phyloP scores from a whole-genome alignment of 169 alveolate genomes.

The Plasmodium cynomolgi region DNA sequence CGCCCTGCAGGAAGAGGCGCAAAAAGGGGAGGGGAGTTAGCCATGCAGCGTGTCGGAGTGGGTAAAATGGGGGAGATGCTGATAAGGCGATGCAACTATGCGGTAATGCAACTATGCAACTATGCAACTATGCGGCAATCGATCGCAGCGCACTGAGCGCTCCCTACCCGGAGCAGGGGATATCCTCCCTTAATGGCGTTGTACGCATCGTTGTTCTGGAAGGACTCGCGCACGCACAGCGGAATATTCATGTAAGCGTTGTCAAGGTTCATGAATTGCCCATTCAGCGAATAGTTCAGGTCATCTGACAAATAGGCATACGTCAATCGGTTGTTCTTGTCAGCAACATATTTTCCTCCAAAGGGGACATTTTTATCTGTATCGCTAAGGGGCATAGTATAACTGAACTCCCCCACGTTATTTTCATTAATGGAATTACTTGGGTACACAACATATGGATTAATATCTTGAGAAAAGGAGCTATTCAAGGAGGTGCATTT shows the following conservation, averaged over 20 bases:
- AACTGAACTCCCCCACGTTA: conserved; percentile 27
- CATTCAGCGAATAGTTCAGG: conserved; percentile 32
- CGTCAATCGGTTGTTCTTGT: conserved; percentile 4
- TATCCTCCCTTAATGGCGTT: not conserved
- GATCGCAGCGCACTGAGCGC: not conserved
- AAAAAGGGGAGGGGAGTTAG: not conserved
- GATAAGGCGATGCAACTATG: not conserved
- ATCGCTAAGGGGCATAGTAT: conserved; percentile 20
- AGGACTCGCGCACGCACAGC: conserved; percentile 26
- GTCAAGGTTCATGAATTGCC: conserved; percentile 1
- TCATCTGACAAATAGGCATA: conserved; percentile 30
- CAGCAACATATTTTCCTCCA: conserved; percentile 15
- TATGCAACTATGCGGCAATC: not conserved
- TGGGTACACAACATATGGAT: conserved; percentile 22
- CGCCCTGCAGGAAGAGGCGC: not conserved
- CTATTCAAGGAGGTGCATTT: conserved; percentile 15
- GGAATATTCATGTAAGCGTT: conserved; percentile 32
- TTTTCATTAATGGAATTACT: conserved; percentile 34
- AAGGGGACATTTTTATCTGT: not conserved
- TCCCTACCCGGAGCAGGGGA: conserved; percentile 35
- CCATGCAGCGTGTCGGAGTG: not conserved
- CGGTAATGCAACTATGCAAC: too few species aligned
- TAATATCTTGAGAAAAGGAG: conserved; percentile 14
- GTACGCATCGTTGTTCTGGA: not conserved
- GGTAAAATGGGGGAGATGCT: not conserved